Evolutionary conservation across 2,329 filamentous ascomycete genomes (phyloP).

Genomic region (Ilyonectria destructans): DNA sequence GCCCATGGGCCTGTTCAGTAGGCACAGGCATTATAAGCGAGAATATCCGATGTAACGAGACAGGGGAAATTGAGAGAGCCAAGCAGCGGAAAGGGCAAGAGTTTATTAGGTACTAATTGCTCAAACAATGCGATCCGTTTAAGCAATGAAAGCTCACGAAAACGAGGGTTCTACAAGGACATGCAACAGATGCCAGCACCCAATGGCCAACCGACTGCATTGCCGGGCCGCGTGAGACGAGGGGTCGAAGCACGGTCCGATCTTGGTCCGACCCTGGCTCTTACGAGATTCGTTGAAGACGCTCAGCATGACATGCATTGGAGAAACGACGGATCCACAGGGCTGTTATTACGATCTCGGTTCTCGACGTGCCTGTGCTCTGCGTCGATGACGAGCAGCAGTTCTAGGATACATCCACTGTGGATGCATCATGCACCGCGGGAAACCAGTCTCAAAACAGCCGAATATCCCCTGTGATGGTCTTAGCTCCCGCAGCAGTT

Average conservation of each 20-base stretch:
- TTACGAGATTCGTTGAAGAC: background rate
- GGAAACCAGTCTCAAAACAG: background rate
- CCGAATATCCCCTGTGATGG: background rate
- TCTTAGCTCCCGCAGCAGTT: background rate
- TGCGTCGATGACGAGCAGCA: background rate
- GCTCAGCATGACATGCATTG: background rate
- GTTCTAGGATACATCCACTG: background rate
- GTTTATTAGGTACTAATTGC: background rate
- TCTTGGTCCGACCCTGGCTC: background rate
- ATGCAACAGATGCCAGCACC: background rate
- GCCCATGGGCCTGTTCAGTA: background rate
- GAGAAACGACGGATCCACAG: background rate
- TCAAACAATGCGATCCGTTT: background rate
- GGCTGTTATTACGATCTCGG: background rate
- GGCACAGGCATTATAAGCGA: background rate
- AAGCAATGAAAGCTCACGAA: background rate
- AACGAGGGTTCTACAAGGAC: background rate
- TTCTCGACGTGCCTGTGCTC: background rate
- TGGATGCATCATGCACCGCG: background rate
- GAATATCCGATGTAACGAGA: background rate
- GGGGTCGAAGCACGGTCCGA: background rate
- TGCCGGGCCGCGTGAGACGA: background rate
- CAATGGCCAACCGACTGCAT: background rate
- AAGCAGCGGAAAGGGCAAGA: no score
- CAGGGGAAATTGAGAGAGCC: no score